These are phyloP conservation scores for Torulaspora gathmanii DNA, from an alignment of 805 yeast species.

Conservation along the genomic window DNA sequence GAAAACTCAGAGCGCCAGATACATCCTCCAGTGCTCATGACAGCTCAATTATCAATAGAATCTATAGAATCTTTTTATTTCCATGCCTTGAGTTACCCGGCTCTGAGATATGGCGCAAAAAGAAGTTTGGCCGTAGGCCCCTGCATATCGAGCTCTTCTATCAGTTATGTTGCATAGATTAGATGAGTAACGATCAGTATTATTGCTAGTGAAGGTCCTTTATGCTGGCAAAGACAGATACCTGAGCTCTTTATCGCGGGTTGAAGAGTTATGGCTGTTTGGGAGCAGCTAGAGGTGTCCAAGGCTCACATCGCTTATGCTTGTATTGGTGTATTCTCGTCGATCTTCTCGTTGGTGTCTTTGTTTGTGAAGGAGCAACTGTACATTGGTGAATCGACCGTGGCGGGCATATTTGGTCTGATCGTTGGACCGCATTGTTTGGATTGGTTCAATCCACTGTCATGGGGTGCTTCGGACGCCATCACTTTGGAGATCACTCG, in stretches of 20 bases:
- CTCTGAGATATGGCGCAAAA: conserved; percentile 4
- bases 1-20: background rate
- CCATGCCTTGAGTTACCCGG: conserved; percentile 4
- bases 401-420: conserved; percentile 78
- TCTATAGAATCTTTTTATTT: background rate
- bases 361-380: conserved; percentile 76
- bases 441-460: conserved; percentile 73
- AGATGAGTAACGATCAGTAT: background rate
- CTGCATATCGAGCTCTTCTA: conserved; percentile 1
- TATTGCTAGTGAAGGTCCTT: background rate
- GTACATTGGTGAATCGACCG: conserved; percentile 88
- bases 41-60: too few relatives aligned
- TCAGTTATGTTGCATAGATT: background rate
- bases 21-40: background rate
- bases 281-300: conserved; percentile 39
- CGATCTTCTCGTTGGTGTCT: conserved; percentile 76
- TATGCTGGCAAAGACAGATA: background rate
- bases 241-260: background rate
- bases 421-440: conserved; percentile 86
- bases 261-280: conserved; percentile 18
- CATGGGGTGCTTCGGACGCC: conserved; percentile 82
- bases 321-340: conserved; percentile 74
- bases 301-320: conserved; percentile 85
- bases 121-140: background rate
- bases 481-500: conserved; percentile 81